phyloP scores from a whole-genome alignment of 116 monocot genomes.

The Cymodocea nodosa region DNA sequence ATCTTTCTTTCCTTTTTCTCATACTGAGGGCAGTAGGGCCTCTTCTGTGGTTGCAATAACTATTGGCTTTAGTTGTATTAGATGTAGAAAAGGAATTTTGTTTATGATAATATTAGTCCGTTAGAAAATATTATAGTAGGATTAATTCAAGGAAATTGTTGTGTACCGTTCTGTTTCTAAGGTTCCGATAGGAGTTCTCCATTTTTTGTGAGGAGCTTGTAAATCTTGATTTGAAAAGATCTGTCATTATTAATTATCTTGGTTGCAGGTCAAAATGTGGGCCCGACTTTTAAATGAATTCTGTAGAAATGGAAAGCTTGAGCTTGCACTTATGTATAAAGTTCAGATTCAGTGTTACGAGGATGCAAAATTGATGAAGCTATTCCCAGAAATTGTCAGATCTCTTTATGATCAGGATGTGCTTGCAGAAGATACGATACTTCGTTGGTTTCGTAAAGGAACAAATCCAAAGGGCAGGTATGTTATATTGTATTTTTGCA shows the following conservation, averaged over 20 bases:
- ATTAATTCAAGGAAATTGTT: too few relatives aligned
- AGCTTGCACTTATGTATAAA: conserved; percentile 91
- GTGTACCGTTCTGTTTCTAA: too few relatives aligned
- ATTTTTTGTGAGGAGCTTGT: too few relatives aligned
- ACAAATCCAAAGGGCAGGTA: conserved; percentile 90
- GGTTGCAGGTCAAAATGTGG: conserved; percentile 79
- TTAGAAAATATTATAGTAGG: too few relatives aligned
- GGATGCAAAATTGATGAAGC: conserved; percentile 91
- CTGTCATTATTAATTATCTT: neutral
- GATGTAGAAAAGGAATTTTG: too few relatives aligned
- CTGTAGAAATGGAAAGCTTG: conserved; percentile 71
- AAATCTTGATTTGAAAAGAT: neutral
- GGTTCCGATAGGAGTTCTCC: too few relatives aligned
- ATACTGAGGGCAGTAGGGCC: too few relatives aligned
- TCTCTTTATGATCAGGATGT: conserved; percentile 95
- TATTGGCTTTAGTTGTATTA: too few relatives aligned
- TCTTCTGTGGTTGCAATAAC: too few relatives aligned
- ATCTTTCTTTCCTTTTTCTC: too few relatives aligned
- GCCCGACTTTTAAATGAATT: conserved; percentile 68
- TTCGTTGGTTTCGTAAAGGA: conserved; percentile 89
- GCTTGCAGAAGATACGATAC: conserved; percentile 93
- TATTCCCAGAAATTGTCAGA: conserved; percentile 90
- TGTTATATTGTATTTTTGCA: neutral
- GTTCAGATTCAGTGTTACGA: conserved; percentile 95
- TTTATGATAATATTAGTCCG: too few relatives aligned